Evolutionary conservation across 345 rosid genomes (phyloP), one percentile per base, ranked within the genome.

Genomic region (Moricandia moricandioides): DNA sequence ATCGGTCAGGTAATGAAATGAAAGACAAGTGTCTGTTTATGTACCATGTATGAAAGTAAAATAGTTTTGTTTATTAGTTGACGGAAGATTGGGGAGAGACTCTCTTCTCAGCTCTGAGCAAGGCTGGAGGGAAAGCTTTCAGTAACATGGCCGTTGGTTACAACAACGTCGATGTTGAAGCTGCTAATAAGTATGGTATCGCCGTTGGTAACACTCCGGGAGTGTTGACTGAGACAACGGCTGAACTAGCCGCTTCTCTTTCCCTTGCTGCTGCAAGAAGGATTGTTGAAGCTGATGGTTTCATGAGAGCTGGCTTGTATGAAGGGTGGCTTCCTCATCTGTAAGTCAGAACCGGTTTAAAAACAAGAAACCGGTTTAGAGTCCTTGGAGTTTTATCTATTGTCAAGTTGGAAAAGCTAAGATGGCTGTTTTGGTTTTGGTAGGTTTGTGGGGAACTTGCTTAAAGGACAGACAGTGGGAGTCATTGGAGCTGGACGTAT

Each of bases 71-170:
- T 39, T 60, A 60, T 78, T 78, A 95, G 97, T 82, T 95, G 84
- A 92, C 97, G 3, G 97, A 92, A 79, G 97, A 92, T 51, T 89
- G 99, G 97, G 99, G 97, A 77, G 97, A 90, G 82, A 84, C 96
- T 39, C 81, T 92, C 78, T 95, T 95, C 79, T 80, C 93, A 40
- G 99, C 94, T 27, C 77, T 92, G 69, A 87, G 96, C 83, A 85
- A 80, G 82, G 99, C 99, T 0, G 97, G 97, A 57, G 99, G 99
- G 37, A 95, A 81, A 70, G 97, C 91, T 29, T 95, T 92, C 59
- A 90, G 97, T 60, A 95, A 95, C 89, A 95, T 95, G 99, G 97
- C 99, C 65, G 97, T 95, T 51, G 99, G 99, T 17, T 95, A 91
- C 74, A 90, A 95, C 86, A 95, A 95, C 80, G 99, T 95, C 11